A percentile compares a stretch with the other conserved stretches of the same genome.
Evolutionary conservation across 176 grass and related monocot genomes (phyloP).

Genomic region (Oryza nivara): DNA sequence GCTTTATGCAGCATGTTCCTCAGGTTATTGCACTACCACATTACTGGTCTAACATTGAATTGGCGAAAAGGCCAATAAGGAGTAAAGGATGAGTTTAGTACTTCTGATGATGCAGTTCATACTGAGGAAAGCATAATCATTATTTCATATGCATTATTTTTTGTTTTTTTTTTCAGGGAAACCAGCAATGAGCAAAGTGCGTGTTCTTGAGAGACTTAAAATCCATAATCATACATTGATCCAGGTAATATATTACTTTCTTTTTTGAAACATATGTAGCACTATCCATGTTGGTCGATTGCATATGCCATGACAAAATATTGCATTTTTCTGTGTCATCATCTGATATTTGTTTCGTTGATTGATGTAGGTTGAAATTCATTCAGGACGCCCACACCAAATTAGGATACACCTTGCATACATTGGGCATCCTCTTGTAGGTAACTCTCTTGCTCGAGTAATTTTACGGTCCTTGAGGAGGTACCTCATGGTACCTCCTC

Average conservation of each 20-base stretch:
- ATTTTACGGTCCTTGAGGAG: too few species aligned
- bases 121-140: neutral
- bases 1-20: constrained; percentile 80
- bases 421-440: constrained; percentile 85
- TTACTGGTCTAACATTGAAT: neutral
- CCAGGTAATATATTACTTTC: constrained; percentile 50
- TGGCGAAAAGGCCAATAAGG: neutral
- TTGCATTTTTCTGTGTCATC: constrained; percentile 19
- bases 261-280: constrained; percentile 17
- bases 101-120: constrained; percentile 15
- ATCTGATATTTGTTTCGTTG: constrained; percentile 22
- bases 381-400: constrained; percentile 88
- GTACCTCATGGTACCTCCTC: too few species aligned
- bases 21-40: constrained; percentile 48
- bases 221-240: constrained; percentile 71
- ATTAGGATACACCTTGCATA: constrained; percentile 87
- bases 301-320: neutral
- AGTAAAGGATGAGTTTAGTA: constrained; percentile 9
- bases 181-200: constrained; percentile 80
- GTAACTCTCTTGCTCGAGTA: constrained; percentile 31
- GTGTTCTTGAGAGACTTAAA: constrained; percentile 70
- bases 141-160: constrained; percentile 32
- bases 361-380: constrained; percentile 76
- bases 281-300: neutral
- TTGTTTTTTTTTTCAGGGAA: constrained; percentile 62